These are phyloP conservation scores for Penicillium diatomitis DNA, from an alignment of 495 filamentous ascomycete genomes.

Conservation along the genomic window DNA sequence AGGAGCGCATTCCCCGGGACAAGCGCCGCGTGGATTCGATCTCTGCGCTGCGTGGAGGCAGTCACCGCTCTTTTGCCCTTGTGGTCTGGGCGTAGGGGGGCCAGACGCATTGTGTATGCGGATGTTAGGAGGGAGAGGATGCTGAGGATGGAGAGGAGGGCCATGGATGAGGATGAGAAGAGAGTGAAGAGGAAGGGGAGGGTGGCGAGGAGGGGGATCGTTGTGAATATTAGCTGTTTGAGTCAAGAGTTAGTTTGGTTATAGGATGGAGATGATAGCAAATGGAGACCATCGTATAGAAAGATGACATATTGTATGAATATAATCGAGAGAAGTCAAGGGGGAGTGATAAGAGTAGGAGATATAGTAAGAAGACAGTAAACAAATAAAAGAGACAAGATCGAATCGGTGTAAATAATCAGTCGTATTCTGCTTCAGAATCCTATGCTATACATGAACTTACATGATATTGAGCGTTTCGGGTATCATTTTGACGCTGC, in stretches of 20 bases:
- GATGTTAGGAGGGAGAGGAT: conserved; percentile 53
- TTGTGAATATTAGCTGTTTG: conserved; percentile 44
- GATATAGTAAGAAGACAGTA: no score
- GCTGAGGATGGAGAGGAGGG: conserved; percentile 42
- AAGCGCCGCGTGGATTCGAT: conserved; percentile 10
- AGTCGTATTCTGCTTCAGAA: neutral
- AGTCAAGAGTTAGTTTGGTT: neutral
- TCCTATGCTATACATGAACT: neutral
- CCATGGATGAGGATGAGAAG: conserved; percentile 15
- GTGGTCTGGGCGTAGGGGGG: conserved; percentile 23
- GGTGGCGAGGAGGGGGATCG: conserved; percentile 43
- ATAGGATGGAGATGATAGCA: no score
- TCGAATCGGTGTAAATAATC: no score
- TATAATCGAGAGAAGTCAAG: no score
- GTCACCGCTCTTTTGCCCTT: conserved; percentile 24
- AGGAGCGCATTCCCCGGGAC: conserved; percentile 16
- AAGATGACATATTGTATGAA: no score
- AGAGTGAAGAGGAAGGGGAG: conserved; percentile 46
- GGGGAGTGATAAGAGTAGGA: no score
- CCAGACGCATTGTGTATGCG: conserved; percentile 38
- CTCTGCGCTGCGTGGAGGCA: conserved; percentile 6
- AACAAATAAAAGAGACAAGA: no score
- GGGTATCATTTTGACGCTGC: conserved; percentile 43
- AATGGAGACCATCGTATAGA: no score
- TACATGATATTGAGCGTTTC: conserved; percentile 53